Conservation (phyloP, 345 rosid species). For the Euphorbia tirucalli region DNA sequence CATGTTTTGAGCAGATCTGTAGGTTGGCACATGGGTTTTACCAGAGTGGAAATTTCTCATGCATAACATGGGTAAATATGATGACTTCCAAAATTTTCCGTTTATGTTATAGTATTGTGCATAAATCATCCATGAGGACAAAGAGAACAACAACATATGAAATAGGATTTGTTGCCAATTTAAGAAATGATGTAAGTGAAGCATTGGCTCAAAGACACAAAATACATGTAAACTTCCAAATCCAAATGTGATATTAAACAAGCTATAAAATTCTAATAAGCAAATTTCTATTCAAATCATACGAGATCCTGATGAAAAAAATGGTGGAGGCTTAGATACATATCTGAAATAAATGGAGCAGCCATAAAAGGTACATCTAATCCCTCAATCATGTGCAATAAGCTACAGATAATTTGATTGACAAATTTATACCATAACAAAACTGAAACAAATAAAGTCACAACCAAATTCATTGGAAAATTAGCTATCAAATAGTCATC, state of each 20-base stretch:
- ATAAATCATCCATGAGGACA: neutral
- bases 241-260: neutral
- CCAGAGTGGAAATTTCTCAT: too few species aligned
- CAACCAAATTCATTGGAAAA: neutral
- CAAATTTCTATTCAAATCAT: neutral
- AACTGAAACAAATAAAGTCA: neutral
- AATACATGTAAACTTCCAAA: neutral
- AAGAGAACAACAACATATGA: neutral
- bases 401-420: neutral
- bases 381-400: neutral
- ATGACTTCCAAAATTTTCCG: neutral
- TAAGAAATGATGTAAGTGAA: neutral
- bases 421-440: neutral
- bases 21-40: neutral
- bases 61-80: neutral
- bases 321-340: neutral
- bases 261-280: neutral
- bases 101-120: neutral
- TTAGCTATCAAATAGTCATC: neutral
- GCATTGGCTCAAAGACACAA: neutral
- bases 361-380: neutral
- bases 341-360: neutral
- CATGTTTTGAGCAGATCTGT: neutral
- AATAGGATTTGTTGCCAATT: neutral
- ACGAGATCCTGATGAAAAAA: neutral